A percentile compares a stretch with the other conserved stretches of the same genome.
Evolutionary conservation across 768 basidiomycete species (phyloP).

Genomic region (Hebeloma cylindrosporum): DNA sequence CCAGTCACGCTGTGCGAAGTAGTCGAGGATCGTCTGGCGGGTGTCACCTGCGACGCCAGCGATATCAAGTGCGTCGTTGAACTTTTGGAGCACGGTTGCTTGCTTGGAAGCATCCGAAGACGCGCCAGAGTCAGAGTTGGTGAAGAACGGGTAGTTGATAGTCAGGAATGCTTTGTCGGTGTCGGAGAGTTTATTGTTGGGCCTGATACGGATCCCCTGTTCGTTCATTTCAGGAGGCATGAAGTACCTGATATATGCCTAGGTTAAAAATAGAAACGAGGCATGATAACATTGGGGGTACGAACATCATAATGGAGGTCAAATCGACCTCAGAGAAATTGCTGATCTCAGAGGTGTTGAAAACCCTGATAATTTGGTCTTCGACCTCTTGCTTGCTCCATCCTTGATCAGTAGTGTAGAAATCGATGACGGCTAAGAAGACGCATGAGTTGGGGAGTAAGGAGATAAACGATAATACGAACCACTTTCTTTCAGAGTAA

Average conservation of each 20-base stretch:
- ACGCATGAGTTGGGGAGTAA: neutral
- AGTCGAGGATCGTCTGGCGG: slow-evolving; percentile 1
- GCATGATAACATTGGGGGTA: neutral
- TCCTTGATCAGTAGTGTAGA: slow-evolving; percentile 12
- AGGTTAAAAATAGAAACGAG: neutral
- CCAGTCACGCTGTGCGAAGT: slow-evolving; percentile 7
- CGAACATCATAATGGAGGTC: slow-evolving; percentile 22
- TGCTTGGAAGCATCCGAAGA: neutral
- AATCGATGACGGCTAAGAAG: slow-evolving; percentile 9
- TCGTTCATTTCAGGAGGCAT: slow-evolving; percentile 18
- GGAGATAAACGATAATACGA: neutral
- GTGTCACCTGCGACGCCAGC: slow-evolving; percentile 4
- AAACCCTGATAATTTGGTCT: slow-evolving; percentile 16
- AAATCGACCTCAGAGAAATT: slow-evolving; percentile 15
- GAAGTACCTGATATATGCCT: slow-evolving; percentile 16
- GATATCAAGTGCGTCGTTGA: slow-evolving; percentile 5
- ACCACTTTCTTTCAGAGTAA: slow-evolving; percentile 14
- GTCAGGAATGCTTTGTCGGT: slow-evolving; percentile 18
- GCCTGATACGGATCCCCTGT: slow-evolving; percentile 7
- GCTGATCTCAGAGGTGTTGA: slow-evolving; percentile 11
- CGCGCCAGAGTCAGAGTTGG: neutral
- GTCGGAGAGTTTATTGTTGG: slow-evolving; percentile 17
- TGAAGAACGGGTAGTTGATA: slow-evolving; percentile 19
- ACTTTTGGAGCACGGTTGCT: neutral
- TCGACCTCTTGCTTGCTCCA: slow-evolving; percentile 9